These are phyloP conservation scores for Nicotiana obtusifolia DNA, from an alignment of 257 asterid genomes.

Conservation along the genomic window DNA sequence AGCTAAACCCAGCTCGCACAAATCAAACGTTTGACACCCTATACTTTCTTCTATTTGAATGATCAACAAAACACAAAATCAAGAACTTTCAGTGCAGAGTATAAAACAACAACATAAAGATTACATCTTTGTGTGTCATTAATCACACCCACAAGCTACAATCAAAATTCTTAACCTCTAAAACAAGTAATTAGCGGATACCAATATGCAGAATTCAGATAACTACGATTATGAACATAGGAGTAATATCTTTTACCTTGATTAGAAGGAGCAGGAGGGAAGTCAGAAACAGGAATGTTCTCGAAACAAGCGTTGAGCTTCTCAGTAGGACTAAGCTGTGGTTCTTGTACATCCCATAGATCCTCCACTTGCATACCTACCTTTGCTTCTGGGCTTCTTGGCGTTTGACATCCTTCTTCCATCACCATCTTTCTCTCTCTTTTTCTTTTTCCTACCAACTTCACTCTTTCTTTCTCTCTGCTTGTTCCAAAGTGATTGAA, in stretches of 20 bases:
- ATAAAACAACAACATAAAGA: neutral
- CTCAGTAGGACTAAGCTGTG: constrained; percentile 90
- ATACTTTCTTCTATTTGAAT: neutral
- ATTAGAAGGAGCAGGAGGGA: constrained; percentile 75
- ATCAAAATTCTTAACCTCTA: neutral
- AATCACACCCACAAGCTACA: neutral
- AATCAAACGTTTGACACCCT: neutral
- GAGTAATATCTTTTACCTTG: too few relatives aligned
- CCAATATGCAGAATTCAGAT: too few relatives aligned
- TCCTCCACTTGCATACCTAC: constrained; percentile 95
- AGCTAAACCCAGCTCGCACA: neutral
- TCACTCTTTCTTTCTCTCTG: neutral
- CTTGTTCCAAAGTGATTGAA: neutral
- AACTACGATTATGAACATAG: too few relatives aligned
- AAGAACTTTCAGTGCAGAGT: neutral
- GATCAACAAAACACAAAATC: neutral
- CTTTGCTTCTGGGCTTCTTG: constrained; percentile 95
- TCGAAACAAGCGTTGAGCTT: constrained; percentile 97
- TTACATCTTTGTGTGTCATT: neutral
- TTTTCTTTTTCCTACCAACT: neutral
- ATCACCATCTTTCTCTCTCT: constrained; percentile 26
- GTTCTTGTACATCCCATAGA: constrained; percentile 87
- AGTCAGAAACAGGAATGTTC: constrained; percentile 90
- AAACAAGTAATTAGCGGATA: neutral
- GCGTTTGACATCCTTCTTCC: constrained; percentile 57